Base-by-base conservation (phyloP, 1,284 basidiomycete genomes). In the Trichosporon sp. region DNA sequence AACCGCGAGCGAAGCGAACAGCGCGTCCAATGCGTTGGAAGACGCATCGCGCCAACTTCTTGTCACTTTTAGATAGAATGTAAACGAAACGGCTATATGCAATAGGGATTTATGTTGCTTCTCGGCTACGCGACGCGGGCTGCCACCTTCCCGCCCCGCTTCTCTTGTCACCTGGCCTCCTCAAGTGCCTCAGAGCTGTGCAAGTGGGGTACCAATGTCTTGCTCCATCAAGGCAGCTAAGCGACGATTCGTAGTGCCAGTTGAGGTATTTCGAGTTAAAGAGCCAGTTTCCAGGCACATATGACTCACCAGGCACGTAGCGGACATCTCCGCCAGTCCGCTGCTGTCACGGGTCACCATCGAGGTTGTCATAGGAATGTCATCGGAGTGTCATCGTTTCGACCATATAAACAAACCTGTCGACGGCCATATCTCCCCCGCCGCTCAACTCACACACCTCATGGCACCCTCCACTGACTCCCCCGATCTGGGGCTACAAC, bases 21-120 rank as follows among this genome's bases (percentile, higher is more conserved):
- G 35, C 35, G 59, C 7, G 14, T 16, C 3, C 2, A 3, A 31
- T 31, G 56, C 10, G 26, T 26, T 26, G 26, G 26, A 26, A 2
- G 26, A 26, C 26, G 26, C 43, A n/a, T n/a, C 10, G 16, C 14
- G 16, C 38, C 38, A 46, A 46, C 16, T 46, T 46, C 43, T 46
- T 46, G 43, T 46, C 43, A 46, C 43, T 46, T 46, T 46, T 46
- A 46, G 43, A 46, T 46, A 46, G 43, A 46, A 46, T 46, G 43
- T 46, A 46, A 46, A 46, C 43, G 43, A 46, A 46, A 46, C 43
- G 43, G 43, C 43, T 46, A n/a, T n/a, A 46, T 46, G 43, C 43
- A 46, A 46, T 46, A 46, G 43, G 43, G 43, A 46, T 46, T n/a
- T 46, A 12, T 46, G 43, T 46, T 46, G 43, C 43, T 46, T 43